Evolutionary conservation across 305 asterid species (phyloP).

Genomic region (Fraxinus albicans): DNA sequence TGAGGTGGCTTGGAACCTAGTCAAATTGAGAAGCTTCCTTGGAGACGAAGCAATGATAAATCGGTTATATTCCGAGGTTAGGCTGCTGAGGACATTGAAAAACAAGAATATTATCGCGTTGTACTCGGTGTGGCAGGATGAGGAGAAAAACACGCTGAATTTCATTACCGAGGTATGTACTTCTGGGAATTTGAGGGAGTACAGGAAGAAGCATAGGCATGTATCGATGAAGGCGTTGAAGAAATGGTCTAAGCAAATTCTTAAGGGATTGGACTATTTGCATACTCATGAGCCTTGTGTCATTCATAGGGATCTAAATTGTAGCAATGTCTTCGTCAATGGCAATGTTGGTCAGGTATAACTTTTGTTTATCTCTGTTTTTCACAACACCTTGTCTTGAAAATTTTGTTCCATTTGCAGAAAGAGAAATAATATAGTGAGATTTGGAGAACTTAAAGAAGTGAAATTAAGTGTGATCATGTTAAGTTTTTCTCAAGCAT

Average conservation of each 20-base stretch:
- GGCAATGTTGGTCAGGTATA: conserved; percentile 79
- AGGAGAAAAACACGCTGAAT: conserved; percentile 52
- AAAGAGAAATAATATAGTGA: not conserved
- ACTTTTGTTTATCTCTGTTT: not conserved
- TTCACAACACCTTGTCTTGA: too few species aligned
- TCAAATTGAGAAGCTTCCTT: conserved; percentile 49
- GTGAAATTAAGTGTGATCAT: not conserved
- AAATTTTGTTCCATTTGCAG: not conserved
- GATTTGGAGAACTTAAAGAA: not conserved
- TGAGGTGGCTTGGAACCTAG: conserved; percentile 91
- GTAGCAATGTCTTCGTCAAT: conserved; percentile 81
- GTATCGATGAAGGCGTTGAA: conserved; percentile 70
- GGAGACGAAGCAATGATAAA: conserved; percentile 50
- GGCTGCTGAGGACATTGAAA: conserved; percentile 44
- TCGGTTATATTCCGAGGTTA: conserved; percentile 61
- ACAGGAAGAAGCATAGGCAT: conserved; percentile 65
- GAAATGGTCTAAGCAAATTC: conserved; percentile 80
- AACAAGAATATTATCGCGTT: conserved; percentile 54
- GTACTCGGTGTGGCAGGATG: conserved; percentile 68
- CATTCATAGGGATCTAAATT: conserved; percentile 75
- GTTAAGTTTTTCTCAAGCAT: not conserved
- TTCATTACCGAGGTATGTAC: conserved; percentile 80
- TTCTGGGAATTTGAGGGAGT: conserved; percentile 74
- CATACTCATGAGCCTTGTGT: conserved; percentile 74
- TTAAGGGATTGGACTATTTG: conserved; percentile 70